phyloP scores from a whole-genome alignment of 2,329 filamentous ascomycete species.

The Cercospora janseana region DNA sequence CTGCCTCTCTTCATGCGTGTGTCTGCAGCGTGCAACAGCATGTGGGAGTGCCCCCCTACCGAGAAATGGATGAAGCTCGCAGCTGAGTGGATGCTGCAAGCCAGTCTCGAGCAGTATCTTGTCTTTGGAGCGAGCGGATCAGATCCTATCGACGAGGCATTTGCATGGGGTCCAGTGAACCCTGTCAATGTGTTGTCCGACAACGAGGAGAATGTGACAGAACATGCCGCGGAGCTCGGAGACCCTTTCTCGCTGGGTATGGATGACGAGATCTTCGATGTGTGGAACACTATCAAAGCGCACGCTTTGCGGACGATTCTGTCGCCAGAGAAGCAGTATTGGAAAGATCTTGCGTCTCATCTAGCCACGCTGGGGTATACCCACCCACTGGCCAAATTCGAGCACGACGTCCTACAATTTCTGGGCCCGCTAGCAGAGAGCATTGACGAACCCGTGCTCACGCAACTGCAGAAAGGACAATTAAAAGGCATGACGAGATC shows the following conservation, averaged over 20 bases:
- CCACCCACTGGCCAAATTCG: constrained; percentile 41
- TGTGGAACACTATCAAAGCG: constrained; percentile 41
- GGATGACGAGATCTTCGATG: constrained; percentile 33
- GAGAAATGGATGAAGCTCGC: constrained; percentile 48
- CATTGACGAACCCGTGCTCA: constrained; percentile 49
- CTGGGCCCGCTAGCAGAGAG: constrained; percentile 45
- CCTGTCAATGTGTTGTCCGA: constrained; percentile 30
- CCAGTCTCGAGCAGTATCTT: constrained; percentile 50
- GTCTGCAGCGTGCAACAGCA: constrained; percentile 41
- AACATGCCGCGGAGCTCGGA: background rate
- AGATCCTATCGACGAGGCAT: constrained; percentile 45
- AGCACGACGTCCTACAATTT: constrained; percentile 43
- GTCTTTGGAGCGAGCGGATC: constrained; percentile 39
- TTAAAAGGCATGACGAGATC: constrained; percentile 41
- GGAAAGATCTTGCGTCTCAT: constrained; percentile 29
- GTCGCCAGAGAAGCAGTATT: constrained; percentile 15
- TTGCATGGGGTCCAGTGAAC: constrained; percentile 45
- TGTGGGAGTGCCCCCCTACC: constrained; percentile 38
- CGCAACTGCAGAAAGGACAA: constrained; percentile 53
- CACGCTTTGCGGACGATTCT: constrained; percentile 35
- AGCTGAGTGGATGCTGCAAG: constrained; percentile 51
- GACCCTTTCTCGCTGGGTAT: constrained; percentile 23
- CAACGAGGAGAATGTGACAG: constrained; percentile 1
- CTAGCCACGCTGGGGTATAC: constrained; percentile 32
- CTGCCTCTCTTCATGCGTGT: constrained; percentile 51